Conservation (phyloP, 257 asterid genomes). For the Petrea volubilis region DNA sequence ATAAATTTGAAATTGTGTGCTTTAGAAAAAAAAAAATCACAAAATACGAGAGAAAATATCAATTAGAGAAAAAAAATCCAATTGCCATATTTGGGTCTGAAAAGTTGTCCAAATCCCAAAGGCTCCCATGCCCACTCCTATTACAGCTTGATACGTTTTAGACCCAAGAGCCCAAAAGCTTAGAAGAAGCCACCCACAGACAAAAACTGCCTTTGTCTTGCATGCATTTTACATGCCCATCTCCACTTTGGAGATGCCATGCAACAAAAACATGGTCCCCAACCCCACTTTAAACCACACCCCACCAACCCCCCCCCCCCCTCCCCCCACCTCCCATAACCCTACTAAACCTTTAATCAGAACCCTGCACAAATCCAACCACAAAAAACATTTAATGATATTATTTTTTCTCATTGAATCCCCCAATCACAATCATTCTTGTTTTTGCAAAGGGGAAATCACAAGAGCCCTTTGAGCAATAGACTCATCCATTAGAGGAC, state of each 20-base stretch:
- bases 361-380: not conserved
- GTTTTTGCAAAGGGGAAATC: not conserved
- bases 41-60: too few species aligned
- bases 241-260: not conserved
- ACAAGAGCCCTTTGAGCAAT: not conserved
- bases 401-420: not conserved
- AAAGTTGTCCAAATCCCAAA: not conserved
- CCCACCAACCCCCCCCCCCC: slow-evolving; percentile 12
- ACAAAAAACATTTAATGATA: not conserved
- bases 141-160: slow-evolving; percentile 25
- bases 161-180: slow-evolving; percentile 32
- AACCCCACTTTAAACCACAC: slow-evolving; percentile 1
- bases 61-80: not conserved
- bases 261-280: slow-evolving; percentile 39
- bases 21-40: too few species aligned
- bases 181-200: slow-evolving; percentile 31
- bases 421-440: not conserved
- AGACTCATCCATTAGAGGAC: not conserved
- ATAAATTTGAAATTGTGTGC: too few species aligned
- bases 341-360: not conserved
- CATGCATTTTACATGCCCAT: slow-evolving; percentile 48
- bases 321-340: not conserved
- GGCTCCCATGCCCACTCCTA: not conserved
- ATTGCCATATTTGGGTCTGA: not conserved
- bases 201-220: slow-evolving; percentile 47